Percentiles rank a stretch among this genome's conserved stretches.
phyloP scores from a whole-genome alignment of 345 rosid species.

The Salix koriyanagi region DNA sequence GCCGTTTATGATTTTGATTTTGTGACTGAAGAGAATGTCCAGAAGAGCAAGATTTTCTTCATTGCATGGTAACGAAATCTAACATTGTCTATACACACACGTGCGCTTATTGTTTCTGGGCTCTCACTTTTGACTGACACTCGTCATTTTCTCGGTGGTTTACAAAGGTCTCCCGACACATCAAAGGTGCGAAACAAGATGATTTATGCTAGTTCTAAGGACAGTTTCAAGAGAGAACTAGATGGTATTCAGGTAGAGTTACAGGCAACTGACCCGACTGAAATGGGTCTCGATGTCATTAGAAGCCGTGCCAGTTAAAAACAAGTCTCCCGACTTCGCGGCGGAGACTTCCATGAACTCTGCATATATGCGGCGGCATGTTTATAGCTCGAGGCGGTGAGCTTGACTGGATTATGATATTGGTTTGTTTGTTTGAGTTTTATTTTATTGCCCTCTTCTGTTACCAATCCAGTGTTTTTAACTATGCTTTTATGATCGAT shows the following conservation, averaged over 20 bases:
- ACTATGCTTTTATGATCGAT: neutral
- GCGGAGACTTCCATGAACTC: conserved; percentile 1
- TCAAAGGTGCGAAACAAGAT: conserved; percentile 38
- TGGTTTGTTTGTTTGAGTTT: conserved; percentile 14
- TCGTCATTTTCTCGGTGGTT: neutral
- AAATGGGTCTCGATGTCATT: conserved; percentile 38
- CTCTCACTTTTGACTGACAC: neutral
- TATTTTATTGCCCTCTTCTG: neutral
- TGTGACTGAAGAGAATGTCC: conserved; percentile 34
- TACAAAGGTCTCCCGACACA: conserved; percentile 33
- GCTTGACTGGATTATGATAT: conserved; percentile 17
- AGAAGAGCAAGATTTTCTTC: conserved; percentile 36
- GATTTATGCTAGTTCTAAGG: conserved; percentile 40
- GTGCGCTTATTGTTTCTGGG: neutral
- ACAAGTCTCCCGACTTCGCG: neutral
- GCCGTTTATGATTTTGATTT: conserved; percentile 39
- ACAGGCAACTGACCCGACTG: conserved; percentile 38
- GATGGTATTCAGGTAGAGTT: conserved; percentile 38
- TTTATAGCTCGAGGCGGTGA: conserved; percentile 22
- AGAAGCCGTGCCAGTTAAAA: conserved; percentile 19
- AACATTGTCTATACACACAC: too few relatives aligned
- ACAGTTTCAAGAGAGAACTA: conserved; percentile 36
- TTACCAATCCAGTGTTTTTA: neutral
- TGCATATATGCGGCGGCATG: conserved; percentile 23
- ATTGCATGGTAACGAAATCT: conserved; percentile 29